A percentile compares a stretch with the other conserved stretches of the same genome.
Evolutionary conservation across 2,329 filamentous ascomycete species (phyloP).

Genomic region (Xylariales sp.): DNA sequence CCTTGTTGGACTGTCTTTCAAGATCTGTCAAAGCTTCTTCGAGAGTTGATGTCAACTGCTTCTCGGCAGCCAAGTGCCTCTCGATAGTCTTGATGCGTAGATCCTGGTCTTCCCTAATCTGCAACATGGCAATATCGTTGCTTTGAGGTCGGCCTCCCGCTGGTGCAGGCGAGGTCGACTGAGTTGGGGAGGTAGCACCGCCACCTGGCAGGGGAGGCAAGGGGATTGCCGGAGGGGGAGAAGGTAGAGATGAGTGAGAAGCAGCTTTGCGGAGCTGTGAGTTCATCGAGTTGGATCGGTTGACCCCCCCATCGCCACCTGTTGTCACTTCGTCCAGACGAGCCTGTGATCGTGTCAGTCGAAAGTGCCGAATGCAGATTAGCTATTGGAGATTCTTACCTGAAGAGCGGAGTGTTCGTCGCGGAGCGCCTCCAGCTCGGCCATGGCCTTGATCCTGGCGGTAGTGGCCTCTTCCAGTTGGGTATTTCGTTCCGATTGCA

Average conservation of each 20-base stretch:
- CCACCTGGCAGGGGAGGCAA: conserved; percentile 79
- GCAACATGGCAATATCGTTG: conserved; percentile 72
- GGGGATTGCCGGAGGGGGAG: conserved; percentile 92
- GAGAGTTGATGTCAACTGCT: conserved; percentile 89
- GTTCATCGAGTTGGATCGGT: conserved; percentile 54
- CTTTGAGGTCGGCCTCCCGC: conserved; percentile 67
- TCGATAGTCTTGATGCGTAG: conserved; percentile 92
- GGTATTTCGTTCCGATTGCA: conserved; percentile 68
- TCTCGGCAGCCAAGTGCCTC: conserved; percentile 93
- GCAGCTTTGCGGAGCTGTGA: conserved; percentile 80
- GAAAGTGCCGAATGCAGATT: neutral
- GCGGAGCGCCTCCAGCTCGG: conserved; percentile 62
- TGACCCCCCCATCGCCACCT: conserved; percentile 31
- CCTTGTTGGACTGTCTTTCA: conserved; percentile 85
- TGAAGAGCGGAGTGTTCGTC: conserved; percentile 74
- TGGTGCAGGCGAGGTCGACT: conserved; percentile 43
- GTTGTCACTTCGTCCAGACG: conserved; percentile 24
- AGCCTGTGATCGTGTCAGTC: conserved; percentile 24
- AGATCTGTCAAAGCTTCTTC: conserved; percentile 95
- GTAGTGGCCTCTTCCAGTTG: conserved; percentile 76
- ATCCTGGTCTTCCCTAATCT: conserved; percentile 91
- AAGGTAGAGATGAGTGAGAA: conserved; percentile 80
- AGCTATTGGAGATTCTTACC: conserved; percentile 44
- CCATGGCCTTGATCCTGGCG: conserved; percentile 57
- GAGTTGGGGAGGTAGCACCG: conserved; percentile 41